These are phyloP conservation scores for Lecanoromycetidae sp. DNA, from an alignment of 2,329 filamentous ascomycete species.

Conservation along the genomic window DNA sequence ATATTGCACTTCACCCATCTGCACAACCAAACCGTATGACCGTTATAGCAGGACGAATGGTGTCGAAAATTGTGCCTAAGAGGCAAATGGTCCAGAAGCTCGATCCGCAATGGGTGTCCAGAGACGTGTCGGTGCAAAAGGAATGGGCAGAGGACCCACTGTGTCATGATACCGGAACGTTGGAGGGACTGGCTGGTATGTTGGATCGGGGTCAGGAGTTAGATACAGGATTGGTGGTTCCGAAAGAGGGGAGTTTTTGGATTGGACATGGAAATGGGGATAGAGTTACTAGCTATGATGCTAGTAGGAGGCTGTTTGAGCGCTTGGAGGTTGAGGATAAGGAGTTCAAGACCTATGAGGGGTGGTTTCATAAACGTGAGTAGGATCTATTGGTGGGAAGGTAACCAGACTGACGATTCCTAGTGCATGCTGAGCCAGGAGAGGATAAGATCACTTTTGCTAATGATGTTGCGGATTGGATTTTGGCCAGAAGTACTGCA, in stretches of 20 bases:
- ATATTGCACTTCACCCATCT: constrained; percentile 58
- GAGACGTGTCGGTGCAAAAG: constrained; percentile 52
- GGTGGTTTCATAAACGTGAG: constrained; percentile 60
- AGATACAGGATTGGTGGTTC: constrained; percentile 37
- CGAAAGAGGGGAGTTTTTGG: constrained; percentile 41
- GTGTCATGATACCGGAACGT: constrained; percentile 71
- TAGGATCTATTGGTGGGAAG: constrained; percentile 8
- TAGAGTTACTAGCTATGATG: constrained; percentile 52
- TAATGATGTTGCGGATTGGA: constrained; percentile 54
- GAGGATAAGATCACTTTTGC: constrained; percentile 30
- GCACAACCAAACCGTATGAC: constrained; percentile 52
- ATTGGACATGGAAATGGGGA: constrained; percentile 69
- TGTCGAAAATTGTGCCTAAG: constrained; percentile 53
- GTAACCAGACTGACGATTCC: constrained; percentile 18
- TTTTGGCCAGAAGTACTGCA: constrained; percentile 42
- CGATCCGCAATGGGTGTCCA: constrained; percentile 50
- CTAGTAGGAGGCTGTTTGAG: constrained; percentile 53
- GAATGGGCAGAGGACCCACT: constrained; percentile 54
- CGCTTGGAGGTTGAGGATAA: constrained; percentile 50
- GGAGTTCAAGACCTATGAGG: constrained; percentile 60
- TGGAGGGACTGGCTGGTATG: constrained; percentile 67
- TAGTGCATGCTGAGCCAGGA: constrained; percentile 47
- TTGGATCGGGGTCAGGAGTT: constrained; percentile 59
- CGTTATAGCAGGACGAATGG: constrained; percentile 54
- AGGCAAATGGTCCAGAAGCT: constrained; percentile 56